Conservation (phyloP, 2,329 filamentous ascomycete genomes). For the Akanthomyces dipterigenus region DNA sequence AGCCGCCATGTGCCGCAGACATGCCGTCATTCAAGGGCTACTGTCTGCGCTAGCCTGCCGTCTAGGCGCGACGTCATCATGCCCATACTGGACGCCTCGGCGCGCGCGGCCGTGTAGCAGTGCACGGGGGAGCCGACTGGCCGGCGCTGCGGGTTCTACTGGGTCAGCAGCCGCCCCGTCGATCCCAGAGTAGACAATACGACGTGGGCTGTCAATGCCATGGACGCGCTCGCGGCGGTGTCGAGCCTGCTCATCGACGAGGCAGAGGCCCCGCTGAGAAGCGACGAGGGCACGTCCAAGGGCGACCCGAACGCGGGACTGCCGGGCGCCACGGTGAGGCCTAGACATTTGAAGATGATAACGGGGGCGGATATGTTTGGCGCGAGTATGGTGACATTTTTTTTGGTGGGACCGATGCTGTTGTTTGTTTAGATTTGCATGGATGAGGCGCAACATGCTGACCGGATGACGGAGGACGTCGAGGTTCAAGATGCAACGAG, state of each 20-base stretch:
- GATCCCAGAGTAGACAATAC: slow-evolving; percentile 46
- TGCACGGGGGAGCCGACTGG: slow-evolving; percentile 40
- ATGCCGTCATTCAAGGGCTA: slow-evolving; percentile 53
- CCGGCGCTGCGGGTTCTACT: slow-evolving; percentile 44
- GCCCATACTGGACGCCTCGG: slow-evolving; percentile 39
- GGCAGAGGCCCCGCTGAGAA: slow-evolving; percentile 36
- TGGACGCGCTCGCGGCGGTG: slow-evolving; percentile 51
- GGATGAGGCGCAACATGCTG: not conserved
- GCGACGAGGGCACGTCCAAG: slow-evolving; percentile 40
- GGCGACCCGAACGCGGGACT: slow-evolving; percentile 34
- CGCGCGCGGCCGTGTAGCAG: slow-evolving; percentile 40
- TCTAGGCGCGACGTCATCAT: slow-evolving; percentile 36
- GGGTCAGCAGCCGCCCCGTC: slow-evolving; percentile 42
- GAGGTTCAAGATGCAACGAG: not conserved
- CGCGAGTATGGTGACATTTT: not conserved
- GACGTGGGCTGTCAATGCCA: slow-evolving; percentile 50
- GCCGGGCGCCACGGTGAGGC: slow-evolving; percentile 13
- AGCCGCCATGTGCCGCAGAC: slow-evolving; percentile 46
- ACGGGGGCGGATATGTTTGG: slow-evolving; percentile 4
- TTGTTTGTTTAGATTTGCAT: not conserved
- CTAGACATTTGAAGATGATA: not conserved
- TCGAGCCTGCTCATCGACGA: slow-evolving; percentile 40
- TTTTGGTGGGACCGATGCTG: not conserved
- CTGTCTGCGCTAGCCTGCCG: slow-evolving; percentile 43
- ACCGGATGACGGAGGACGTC: not conserved